phyloP scores from a whole-genome alignment of 2,329 filamentous ascomycete species.

The Fusarium sp. region DNA sequence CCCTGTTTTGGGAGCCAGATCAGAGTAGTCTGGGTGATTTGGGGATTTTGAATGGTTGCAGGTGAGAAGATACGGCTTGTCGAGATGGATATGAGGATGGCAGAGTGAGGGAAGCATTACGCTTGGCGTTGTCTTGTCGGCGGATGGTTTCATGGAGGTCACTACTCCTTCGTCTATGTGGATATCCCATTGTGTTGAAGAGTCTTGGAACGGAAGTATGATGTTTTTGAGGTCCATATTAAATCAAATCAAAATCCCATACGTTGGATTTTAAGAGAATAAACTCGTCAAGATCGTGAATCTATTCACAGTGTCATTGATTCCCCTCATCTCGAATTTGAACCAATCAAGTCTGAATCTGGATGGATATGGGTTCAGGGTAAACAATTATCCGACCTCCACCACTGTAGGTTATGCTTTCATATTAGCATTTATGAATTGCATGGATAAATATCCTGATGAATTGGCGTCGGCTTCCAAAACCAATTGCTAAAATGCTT shows the following conservation, averaged over 20 bases:
- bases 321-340: not conserved
- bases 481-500: not conserved
- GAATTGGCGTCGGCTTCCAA: fast-evolving
- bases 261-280: not conserved
- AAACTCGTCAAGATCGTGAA: not conserved
- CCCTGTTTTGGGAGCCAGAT: not conserved
- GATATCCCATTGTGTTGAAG: not conserved
- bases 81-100: slow-evolving; percentile 19
- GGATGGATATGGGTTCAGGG: not conserved
- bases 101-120: slow-evolving; percentile 13
- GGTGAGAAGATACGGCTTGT: slow-evolving; percentile 15
- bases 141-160: not conserved
- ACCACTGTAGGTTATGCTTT: not conserved
- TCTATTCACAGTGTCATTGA: not conserved
- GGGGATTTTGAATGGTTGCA: not conserved
- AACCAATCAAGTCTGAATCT: not conserved
- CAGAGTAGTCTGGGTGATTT: not conserved
- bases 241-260: not conserved
- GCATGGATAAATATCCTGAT: not conserved
- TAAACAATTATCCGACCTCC: not conserved
- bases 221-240: not conserved
- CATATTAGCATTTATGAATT: too few species aligned
- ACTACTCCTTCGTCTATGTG: not conserved
- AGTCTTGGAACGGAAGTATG: not conserved
- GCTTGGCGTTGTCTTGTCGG: not conserved